Percentiles rank a stretch among this genome's conserved stretches.
Evolutionary conservation across 441 rosid species (phyloP).

Genomic region (Erodium trifolium): DNA sequence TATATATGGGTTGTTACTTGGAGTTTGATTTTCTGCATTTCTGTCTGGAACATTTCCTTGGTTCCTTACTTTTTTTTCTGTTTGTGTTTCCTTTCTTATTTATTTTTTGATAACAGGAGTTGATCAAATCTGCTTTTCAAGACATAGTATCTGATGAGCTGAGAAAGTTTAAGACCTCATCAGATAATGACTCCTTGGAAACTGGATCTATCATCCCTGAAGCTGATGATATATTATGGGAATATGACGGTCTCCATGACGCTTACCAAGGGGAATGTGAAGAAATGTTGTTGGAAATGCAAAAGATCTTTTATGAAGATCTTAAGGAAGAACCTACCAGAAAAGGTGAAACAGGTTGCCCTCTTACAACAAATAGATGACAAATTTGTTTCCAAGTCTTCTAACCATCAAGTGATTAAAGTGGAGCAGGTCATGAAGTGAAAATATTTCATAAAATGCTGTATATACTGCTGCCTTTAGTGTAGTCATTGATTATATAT

Average conservation of each 20-base stretch:
- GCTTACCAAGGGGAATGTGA: constrained; percentile 69
- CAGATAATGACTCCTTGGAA: constrained; percentile 22
- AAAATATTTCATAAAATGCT: neutral
- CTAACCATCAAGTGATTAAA: neutral
- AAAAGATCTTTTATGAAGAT: constrained; percentile 78
- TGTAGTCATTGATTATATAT: neutral
- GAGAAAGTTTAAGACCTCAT: constrained; percentile 41
- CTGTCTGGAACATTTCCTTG: neutral
- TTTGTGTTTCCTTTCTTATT: neutral
- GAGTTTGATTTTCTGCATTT: neutral
- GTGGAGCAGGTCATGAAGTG: neutral
- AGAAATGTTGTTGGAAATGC: constrained; percentile 81
- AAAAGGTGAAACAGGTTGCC: constrained; percentile 25
- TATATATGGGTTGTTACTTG: neutral
- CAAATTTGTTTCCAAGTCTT: neutral
- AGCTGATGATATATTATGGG: constrained; percentile 60
- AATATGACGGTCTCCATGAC: constrained; percentile 60
- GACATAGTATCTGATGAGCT: constrained; percentile 70
- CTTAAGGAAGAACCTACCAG: constrained; percentile 29
- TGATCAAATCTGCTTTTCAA: constrained; percentile 46
- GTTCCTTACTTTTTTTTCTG: neutral
- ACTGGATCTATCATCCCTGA: constrained; percentile 15
- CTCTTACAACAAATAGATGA: neutral
- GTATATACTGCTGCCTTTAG: neutral
- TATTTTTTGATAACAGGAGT: constrained; percentile 38